Evolutionary conservation across 2,329 filamentous ascomycete species (phyloP), one percentile per base, ranked within the genome.

Genomic region (Claviceps maximensis): DNA sequence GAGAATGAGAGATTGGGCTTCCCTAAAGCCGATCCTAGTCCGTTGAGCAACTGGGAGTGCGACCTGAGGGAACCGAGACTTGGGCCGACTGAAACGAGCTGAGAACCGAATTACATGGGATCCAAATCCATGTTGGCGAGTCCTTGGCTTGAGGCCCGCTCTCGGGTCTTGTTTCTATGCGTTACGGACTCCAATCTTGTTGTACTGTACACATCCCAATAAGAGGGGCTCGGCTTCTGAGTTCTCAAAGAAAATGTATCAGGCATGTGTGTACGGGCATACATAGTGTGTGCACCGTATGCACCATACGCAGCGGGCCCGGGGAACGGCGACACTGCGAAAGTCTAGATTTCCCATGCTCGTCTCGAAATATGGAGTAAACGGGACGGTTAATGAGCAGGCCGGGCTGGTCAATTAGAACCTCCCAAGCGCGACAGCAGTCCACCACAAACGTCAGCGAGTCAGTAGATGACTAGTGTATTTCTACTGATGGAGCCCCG

Each of bases 251-350:
- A 45, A 25, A 9, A 29, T 12, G n/a, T 15, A 19, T 31, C 25
- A 13, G 45, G 13, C 10, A 8, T 21, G 21, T 13, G 19, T 6
- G 40, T 33, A 50, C 33, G 31, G 17, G 36, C 10, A 38, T 44
- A 36, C 38, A 45, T 40, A 53, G 21, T 33, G 40, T 29, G 46
- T 44, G 38, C 29, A 53, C 51, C 47, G 29, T 49, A 45, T 52
- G 29, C 40, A 33, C 31, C 31, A 10, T 13, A 33, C 13, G 13
- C 31, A 33, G 10, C 49, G 41, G 13, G 33, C 33, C 33, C 6
- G 36, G 36, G 17, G 36, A 7, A 40, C 27, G 31, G 21, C 29
- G 31, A 23, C 41, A 44, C 12, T 29, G 21, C 19, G 8, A 49
- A 49, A 25, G 23, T 53, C 29, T 12, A 53, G 40, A 40, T 45